phyloP scores from a whole-genome alignment of 345 rosid species.

The Pugionium dolabratum region DNA sequence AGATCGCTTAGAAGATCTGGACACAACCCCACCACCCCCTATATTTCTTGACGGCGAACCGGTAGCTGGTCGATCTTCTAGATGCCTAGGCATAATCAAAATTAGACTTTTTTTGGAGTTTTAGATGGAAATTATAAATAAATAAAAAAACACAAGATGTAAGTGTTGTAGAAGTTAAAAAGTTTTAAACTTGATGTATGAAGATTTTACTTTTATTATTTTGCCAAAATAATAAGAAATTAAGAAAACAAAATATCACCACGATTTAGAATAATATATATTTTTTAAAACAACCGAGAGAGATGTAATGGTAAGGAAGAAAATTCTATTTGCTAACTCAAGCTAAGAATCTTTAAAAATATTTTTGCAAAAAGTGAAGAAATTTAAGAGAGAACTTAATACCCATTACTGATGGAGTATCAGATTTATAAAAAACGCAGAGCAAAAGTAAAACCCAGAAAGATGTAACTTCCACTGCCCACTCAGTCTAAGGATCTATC shows the following conservation, averaged over 20 bases:
- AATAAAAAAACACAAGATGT: too few species aligned
- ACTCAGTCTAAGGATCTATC: slow-evolving; percentile 16
- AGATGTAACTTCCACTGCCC: slow-evolving; percentile 1
- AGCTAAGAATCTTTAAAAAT: background rate
- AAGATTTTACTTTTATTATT: too few species aligned
- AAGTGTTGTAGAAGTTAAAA: too few species aligned
- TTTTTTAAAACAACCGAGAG: background rate
- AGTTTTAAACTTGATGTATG: too few species aligned
- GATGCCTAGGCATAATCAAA: slow-evolving; percentile 52
- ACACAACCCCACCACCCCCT: slow-evolving; percentile 37
- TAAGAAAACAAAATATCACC: too few species aligned
- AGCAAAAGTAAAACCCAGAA: slow-evolving; percentile 10
- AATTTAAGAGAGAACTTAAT: background rate
- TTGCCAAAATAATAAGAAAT: too few species aligned
- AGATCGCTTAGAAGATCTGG: slow-evolving; percentile 60
- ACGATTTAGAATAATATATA: too few species aligned
- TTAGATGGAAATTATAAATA: too few species aligned
- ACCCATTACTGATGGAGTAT: background rate
- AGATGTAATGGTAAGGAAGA: background rate
- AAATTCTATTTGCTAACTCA: background rate
- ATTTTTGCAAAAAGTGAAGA: slow-evolving; percentile 4
- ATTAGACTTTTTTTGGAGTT: too few species aligned
- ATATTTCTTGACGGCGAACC: slow-evolving; percentile 53
- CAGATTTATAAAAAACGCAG: background rate
- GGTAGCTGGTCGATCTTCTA: slow-evolving; percentile 54